A percentile compares a stretch with the other conserved stretches of the same genome.
Evolutionary conservation across 208 protist species (phyloP).

Genomic region (Leishmania amazonensis): DNA sequence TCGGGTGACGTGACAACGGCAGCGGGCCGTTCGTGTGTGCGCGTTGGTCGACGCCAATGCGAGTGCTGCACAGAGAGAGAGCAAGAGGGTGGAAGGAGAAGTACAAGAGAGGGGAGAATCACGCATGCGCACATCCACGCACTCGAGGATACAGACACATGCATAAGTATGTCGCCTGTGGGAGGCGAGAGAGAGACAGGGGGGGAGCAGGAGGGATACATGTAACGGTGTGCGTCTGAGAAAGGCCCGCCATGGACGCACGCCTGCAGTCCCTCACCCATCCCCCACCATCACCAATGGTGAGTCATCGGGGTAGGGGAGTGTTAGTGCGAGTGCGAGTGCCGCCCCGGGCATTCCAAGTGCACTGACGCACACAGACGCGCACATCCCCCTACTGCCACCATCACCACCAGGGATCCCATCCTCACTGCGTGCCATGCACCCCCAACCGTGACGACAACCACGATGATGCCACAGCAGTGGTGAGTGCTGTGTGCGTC

Average conservation of each 20-base stretch:
- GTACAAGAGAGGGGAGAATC: not conserved
- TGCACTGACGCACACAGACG: not conserved
- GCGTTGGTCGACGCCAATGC: not conserved
- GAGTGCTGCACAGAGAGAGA: not conserved
- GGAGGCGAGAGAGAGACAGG: not conserved
- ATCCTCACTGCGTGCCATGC: not conserved
- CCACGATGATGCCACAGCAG: not conserved
- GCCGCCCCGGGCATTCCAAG: not conserved
- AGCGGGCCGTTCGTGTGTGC: not conserved
- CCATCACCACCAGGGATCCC: not conserved
- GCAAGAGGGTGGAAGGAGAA: not conserved
- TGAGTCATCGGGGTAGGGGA: not conserved
- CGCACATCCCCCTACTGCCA: not conserved
- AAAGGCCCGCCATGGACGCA: too few species aligned
- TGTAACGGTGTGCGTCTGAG: too few species aligned
- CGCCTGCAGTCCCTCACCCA: not conserved
- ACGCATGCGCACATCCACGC: not conserved
- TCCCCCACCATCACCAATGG: not conserved
- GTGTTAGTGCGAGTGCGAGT: not conserved
- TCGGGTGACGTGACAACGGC: not conserved
- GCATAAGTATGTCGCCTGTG: not conserved
- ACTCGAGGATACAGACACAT: not conserved
- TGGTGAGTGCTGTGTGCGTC: not conserved
- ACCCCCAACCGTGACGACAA: not conserved
- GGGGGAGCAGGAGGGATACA: not conserved